Percentiles rank a stretch among this genome's conserved stretches.
These are phyloP conservation scores for Teunomyces gatunensis DNA, from an alignment of 805 yeast genomes.

Conservation along the genomic window DNA sequence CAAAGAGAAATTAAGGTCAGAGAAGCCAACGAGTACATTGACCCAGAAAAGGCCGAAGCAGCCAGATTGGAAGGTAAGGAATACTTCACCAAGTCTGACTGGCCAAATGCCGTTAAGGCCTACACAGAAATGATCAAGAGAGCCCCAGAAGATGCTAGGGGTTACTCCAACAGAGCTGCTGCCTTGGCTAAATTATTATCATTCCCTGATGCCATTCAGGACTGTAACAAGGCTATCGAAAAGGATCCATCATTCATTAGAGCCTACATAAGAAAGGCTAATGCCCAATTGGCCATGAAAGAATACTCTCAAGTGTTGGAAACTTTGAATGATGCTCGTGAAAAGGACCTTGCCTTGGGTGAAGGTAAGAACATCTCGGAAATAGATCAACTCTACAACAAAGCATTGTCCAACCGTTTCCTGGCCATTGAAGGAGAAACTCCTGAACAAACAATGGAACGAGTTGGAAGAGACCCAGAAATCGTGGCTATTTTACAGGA, in stretches of 20 bases:
- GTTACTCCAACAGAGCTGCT: constrained; percentile 97
- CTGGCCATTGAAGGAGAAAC: constrained; percentile 84
- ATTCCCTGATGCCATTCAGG: constrained; percentile 94
- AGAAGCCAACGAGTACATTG: constrained; percentile 76
- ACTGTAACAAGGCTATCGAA: constrained; percentile 85
- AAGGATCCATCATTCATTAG: constrained; percentile 87
- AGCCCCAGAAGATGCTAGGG: constrained; percentile 95
- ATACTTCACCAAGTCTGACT: constrained; percentile 82
- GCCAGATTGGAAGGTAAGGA: constrained; percentile 94
- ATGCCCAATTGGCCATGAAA: constrained; percentile 85
- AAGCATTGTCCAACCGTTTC: constrained; percentile 79
- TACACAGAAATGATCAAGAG: constrained; percentile 95
- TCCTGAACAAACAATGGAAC: constrained; percentile 88
- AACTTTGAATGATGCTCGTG: constrained; percentile 76
- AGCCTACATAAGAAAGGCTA: constrained; percentile 96
- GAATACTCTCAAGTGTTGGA: constrained; percentile 81
- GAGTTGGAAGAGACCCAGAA: constrained; percentile 93
- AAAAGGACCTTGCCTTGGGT: constrained; percentile 63
- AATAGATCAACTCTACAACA: constrained; percentile 76
- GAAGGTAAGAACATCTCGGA: constrained; percentile 60
- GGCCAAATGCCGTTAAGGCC: constrained; percentile 95
- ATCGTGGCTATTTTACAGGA: constrained; percentile 84
- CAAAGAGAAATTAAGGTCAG: constrained; percentile 80
- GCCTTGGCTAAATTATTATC: constrained; percentile 92
- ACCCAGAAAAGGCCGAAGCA: constrained; percentile 91